These are phyloP conservation scores for Paramecium primaurelia DNA, from an alignment of 73 alveolate genomes.

Conservation along the genomic window DNA sequence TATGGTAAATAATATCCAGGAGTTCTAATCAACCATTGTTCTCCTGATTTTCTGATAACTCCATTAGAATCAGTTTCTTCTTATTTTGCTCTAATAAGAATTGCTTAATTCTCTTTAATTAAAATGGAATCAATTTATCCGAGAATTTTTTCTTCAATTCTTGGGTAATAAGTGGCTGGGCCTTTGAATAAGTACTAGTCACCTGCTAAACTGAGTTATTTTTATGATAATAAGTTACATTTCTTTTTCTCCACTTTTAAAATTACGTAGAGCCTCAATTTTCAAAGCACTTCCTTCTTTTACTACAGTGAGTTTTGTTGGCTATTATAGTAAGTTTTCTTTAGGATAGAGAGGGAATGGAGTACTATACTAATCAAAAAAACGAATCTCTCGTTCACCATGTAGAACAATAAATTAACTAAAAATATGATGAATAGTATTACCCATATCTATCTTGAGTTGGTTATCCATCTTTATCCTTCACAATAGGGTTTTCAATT, in stretches of 20 bases:
- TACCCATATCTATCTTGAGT: constrained; percentile 71
- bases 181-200: constrained; percentile 79
- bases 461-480: constrained; percentile 65
- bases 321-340: constrained; percentile 61
- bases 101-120: constrained; percentile 67
- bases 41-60: constrained; percentile 69
- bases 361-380: constrained; percentile 67
- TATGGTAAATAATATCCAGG: constrained; percentile 76
- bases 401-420: constrained; percentile 70
- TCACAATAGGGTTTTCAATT: constrained; percentile 77
- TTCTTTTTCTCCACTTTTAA: constrained; percentile 66
- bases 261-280: constrained; percentile 76
- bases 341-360: constrained; percentile 89
- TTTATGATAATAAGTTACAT: background rate
- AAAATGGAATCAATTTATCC: constrained; percentile 45
- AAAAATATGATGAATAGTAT: background rate
- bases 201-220: constrained; percentile 68
- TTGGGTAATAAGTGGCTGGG: constrained; percentile 79
- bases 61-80: constrained; percentile 56
- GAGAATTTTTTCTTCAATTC: constrained; percentile 73
- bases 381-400: constrained; percentile 85
- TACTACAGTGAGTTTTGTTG: constrained; percentile 66
- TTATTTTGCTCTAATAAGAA: constrained; percentile 63
- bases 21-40: constrained; percentile 74
- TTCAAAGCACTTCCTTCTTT: constrained; percentile 70